A percentile compares a stretch with the other conserved stretches of the same genome.
Conservation (phyloP, 2,329 filamentous ascomycete genomes). For the Tolypocladium nubicola region DNA sequence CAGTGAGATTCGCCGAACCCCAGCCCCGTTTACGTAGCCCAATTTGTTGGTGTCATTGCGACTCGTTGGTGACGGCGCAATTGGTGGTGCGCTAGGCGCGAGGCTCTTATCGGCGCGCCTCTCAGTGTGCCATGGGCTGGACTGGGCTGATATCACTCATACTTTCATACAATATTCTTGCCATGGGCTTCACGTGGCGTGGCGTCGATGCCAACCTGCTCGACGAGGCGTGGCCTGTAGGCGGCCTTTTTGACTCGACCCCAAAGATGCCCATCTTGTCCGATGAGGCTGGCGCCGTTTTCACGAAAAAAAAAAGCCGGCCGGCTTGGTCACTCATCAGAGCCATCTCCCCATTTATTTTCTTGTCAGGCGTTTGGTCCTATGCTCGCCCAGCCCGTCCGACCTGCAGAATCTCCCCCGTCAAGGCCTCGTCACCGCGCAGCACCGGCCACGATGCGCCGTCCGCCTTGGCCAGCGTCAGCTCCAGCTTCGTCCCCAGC, state of each 20-base stretch:
- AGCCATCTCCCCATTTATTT: neutral
- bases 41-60: slow-evolving; percentile 17
- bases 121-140: neutral
- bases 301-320: neutral
- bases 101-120: neutral
- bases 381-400: slow-evolving; percentile 55
- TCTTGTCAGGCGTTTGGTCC: neutral
- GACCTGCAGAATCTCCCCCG: slow-evolving; percentile 77
- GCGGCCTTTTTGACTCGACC: neutral
- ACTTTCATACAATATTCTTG: neutral
- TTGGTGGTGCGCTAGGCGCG: neutral
- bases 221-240: neutral
- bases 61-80: slow-evolving; percentile 1
- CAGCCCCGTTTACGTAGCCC: slow-evolving; percentile 21
- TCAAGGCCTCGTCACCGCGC: slow-evolving; percentile 59
- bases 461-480: slow-evolving; percentile 62
- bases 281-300: neutral
- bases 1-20: slow-evolving; percentile 4
- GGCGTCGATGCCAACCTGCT: neutral
- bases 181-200: neutral
- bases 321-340: neutral
- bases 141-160: neutral
- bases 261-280: neutral
- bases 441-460: slow-evolving; percentile 77
- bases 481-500: slow-evolving; percentile 80